Base-by-base conservation (phyloP, 1,139 yeast genomes). In the Debaryomyces robertsiae region DNA sequence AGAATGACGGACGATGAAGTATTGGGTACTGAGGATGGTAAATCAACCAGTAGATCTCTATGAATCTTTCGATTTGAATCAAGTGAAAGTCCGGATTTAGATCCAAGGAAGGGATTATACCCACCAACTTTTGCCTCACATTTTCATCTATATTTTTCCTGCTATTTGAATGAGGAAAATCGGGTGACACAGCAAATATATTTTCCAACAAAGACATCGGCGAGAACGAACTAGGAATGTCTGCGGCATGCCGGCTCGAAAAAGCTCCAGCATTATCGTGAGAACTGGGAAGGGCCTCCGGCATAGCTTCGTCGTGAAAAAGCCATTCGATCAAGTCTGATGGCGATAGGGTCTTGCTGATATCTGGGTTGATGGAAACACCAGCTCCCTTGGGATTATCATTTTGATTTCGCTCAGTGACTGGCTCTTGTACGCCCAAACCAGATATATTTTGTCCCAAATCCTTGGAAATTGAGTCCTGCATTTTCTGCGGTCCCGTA, bases 11-110 rank as follows among this genome's bases (percentile, higher is more conserved):
- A 37, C 70, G 65, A 49, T 82, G 88, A 27, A 82, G 54, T 29
- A 82, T 65, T 1, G 85, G 82, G 47, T 72, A 77, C 54, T 81
- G 85, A 4, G 78, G 73, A 52, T 81, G 85, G 58, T 75, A 80
- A 15, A 70, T 63, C 4, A 60, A 56, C 88, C 87, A 82, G 54
- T 70, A 82, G 29, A 59, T 50, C 36, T 61, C 65, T 27, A 63
- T 50, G 37, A 55, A 60, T 19, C 56, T 30, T 37, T 61, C 63
- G n/a, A 63, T 52, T 27, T 58, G 61, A 2, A 48, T 39, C 4
- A 52, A 19, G 1, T 49, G 58, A 43, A 67, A 63, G 37, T 65
- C 69, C 1, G 53, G 57, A 40, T 61, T 60, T 15, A 48, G 32
- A n/a, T 53, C 59, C 16, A 71, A 48, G 2, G 63, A 49, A 2